Conservation (phyloP, 1,284 basidiomycete species). For the Porphyrellus sp. region DNA sequence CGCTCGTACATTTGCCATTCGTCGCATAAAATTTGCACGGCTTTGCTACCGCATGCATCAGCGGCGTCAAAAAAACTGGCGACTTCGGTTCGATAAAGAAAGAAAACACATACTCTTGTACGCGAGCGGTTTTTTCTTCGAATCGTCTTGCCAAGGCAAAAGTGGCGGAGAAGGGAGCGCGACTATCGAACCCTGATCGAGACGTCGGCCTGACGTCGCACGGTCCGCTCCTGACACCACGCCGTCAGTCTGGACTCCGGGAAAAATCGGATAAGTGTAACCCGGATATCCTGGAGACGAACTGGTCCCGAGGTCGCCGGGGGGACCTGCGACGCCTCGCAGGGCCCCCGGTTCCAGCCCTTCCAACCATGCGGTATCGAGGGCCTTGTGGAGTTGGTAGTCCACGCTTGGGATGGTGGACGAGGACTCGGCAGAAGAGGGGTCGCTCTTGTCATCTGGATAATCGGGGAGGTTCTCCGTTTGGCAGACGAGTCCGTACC, state of each 20-base stretch:
- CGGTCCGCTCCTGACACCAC: constrained; percentile 1
- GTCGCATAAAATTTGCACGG: constrained; percentile 58
- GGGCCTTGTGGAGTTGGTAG: constrained; percentile 4
- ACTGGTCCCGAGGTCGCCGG: constrained; percentile 12
- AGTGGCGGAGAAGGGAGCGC: constrained; percentile 1
- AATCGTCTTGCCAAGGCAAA: constrained; percentile 18
- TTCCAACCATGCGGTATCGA: constrained; percentile 9
- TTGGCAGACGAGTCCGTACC: constrained; percentile 12
- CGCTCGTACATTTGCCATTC: constrained; percentile 54
- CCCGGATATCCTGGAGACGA: constrained; percentile 9
- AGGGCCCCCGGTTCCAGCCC: background rate
- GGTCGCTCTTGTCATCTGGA: constrained; percentile 29
- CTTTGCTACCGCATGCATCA: constrained; percentile 46
- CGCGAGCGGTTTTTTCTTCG: constrained; percentile 20
- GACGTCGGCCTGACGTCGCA: constrained; percentile 10
- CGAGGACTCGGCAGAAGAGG: constrained; percentile 29
- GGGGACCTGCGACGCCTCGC: constrained; percentile 4
- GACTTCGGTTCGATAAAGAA: background rate
- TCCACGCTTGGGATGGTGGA: constrained; percentile 15
- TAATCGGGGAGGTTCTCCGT: constrained; percentile 12
- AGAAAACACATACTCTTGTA: constrained; percentile 28
- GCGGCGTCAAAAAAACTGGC: constrained; percentile 30
- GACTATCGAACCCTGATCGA: constrained; percentile 5
- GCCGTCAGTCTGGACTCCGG: constrained; percentile 15
- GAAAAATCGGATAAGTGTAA: constrained; percentile 12